These are phyloP conservation scores for Pseudonitzschia delicatissima DNA, from an alignment of 108 stramenopile genomes.

Conservation along the genomic window DNA sequence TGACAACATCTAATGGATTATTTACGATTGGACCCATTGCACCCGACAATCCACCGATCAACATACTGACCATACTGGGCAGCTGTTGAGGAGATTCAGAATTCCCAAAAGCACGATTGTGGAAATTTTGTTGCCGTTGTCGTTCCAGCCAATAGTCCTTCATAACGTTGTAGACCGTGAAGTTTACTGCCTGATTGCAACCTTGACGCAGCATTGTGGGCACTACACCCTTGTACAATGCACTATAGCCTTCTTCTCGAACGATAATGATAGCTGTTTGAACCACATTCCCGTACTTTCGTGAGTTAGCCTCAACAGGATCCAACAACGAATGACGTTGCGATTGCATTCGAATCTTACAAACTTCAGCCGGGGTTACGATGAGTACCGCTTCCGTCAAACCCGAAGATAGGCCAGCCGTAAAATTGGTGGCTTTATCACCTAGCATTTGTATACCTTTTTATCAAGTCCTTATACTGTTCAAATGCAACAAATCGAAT, in stretches of 20 bases:
- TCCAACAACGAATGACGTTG: constrained; percentile 90
- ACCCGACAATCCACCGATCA: constrained; percentile 91
- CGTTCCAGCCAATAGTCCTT: constrained; percentile 53
- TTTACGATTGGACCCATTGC: constrained; percentile 94
- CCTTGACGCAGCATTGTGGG: constrained; percentile 98
- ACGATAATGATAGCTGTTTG: constrained; percentile 87
- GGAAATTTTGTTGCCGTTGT: constrained; percentile 7
- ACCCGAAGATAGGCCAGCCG: constrained; percentile 87
- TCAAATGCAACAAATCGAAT: constrained; percentile 97
- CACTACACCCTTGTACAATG: constrained; percentile 90
- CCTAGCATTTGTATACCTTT: constrained; percentile 2
- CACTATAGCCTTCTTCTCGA: constrained; percentile 90
- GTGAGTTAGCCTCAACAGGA: constrained; percentile 63
- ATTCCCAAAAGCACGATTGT: constrained; percentile 18
- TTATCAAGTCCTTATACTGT: constrained; percentile 61
- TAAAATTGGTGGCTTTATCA: constrained; percentile 55
- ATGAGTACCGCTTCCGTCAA: constrained; percentile 76
- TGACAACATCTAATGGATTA: constrained; percentile 93
- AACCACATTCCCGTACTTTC: constrained; percentile 91
- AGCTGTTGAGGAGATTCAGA: constrained; percentile 32
- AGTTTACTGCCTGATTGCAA: constrained; percentile 98
- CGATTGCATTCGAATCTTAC: constrained; percentile 94
- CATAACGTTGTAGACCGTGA: constrained; percentile 87
- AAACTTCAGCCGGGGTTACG: constrained; percentile 87
- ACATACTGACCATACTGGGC: constrained; percentile 82